Conservation (phyloP, 2,329 filamentous ascomycete species). For the Pyrenophora teres region DNA sequence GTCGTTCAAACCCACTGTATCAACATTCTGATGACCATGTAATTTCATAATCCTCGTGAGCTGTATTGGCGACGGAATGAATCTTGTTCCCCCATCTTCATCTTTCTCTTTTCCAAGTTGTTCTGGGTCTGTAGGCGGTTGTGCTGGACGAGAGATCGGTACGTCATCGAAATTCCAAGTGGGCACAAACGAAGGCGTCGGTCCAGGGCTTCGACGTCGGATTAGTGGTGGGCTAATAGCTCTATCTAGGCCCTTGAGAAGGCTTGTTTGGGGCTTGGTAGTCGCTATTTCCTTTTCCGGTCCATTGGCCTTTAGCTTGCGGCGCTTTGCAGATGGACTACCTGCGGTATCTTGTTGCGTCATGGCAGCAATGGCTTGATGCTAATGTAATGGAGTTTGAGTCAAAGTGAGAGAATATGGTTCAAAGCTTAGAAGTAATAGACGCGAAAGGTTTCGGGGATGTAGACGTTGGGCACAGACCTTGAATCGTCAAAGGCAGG, state of each 20-base stretch:
- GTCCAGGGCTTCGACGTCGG: slow-evolving; percentile 15
- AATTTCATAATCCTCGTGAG: slow-evolving; percentile 73
- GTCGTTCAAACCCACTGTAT: slow-evolving; percentile 67
- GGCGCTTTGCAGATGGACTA: slow-evolving; percentile 32
- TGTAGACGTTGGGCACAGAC: slow-evolving; percentile 6
- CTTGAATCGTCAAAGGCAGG: slow-evolving; percentile 6
- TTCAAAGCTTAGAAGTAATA: background rate
- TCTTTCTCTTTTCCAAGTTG: background rate
- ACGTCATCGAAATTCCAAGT: slow-evolving; percentile 25
- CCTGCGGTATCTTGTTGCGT: slow-evolving; percentile 6
- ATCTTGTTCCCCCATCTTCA: background rate
- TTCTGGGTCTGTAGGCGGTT: background rate
- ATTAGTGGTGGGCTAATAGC: slow-evolving; percentile 39
- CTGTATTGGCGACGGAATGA: slow-evolving; percentile 67
- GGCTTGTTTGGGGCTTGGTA: background rate
- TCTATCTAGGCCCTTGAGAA: slow-evolving; percentile 19
- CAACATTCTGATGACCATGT: slow-evolving; percentile 63
- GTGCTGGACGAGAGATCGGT: slow-evolving; percentile 3
- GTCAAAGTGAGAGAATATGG: background rate
- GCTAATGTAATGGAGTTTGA: background rate
- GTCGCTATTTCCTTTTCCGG: slow-evolving; percentile 5
- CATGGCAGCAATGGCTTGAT: slow-evolving; percentile 9
- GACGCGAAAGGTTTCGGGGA: background rate
- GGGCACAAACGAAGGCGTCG: slow-evolving; percentile 1
- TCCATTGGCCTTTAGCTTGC: slow-evolving; percentile 23